These are phyloP conservation scores for Saccharomyces mikatae DNA, from an alignment of 805 yeast genomes.

Conservation along the genomic window DNA sequence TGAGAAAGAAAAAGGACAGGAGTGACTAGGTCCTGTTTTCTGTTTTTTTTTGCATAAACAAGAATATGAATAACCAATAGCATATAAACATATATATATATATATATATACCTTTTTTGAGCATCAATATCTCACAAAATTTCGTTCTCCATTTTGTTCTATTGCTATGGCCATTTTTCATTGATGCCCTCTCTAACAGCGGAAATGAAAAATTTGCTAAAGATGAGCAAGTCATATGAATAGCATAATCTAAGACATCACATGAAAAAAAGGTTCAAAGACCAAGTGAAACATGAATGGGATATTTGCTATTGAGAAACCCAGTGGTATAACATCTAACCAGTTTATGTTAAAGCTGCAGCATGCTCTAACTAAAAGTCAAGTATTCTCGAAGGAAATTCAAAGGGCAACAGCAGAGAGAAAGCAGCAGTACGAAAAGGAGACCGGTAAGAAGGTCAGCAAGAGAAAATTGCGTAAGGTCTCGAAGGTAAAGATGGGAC, in stretches of 20 bases:
- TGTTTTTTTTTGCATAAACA: neutral
- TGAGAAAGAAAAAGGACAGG: conserved; percentile 24
- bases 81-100: neutral
- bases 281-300: conserved; percentile 61
- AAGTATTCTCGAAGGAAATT: conserved; percentile 48
- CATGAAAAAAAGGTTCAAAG: conserved; percentile 1
- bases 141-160: neutral
- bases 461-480: conserved; percentile 44
- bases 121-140: neutral
- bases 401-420: conserved; percentile 42
- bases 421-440: conserved; percentile 32
- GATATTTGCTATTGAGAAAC: conserved; percentile 84
- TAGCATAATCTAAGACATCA: neutral
- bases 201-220: neutral
- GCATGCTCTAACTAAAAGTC: conserved; percentile 49
- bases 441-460: conserved; percentile 40
- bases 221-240: neutral
- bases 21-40: neutral
- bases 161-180: neutral
- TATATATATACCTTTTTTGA: neutral
- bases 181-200: neutral
- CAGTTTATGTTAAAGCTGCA: conserved; percentile 64
- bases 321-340: conserved; percentile 76
- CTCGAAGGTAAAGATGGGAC: conserved; percentile 80
- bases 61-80: neutral